Conservation (phyloP, 2,329 filamentous ascomycete genomes). For the Cytospora piceicola region DNA sequence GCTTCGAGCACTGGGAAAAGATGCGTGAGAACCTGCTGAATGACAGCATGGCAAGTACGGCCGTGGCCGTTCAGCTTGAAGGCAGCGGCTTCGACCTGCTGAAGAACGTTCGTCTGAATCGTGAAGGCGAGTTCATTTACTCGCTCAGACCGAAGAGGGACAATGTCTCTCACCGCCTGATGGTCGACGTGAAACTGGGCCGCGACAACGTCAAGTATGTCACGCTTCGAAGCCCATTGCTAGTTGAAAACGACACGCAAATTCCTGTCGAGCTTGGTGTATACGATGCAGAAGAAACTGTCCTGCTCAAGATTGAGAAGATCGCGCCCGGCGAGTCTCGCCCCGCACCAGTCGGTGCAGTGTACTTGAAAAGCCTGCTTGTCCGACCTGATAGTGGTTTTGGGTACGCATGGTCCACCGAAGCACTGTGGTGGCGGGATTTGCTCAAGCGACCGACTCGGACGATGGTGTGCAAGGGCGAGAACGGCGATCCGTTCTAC, state of each 20-base stretch:
- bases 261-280: slow-evolving; percentile 94
- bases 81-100: slow-evolving; percentile 93
- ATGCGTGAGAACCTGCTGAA: slow-evolving; percentile 91
- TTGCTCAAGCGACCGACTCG: slow-evolving; percentile 81
- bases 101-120: slow-evolving; percentile 83
- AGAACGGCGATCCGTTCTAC: slow-evolving; percentile 88
- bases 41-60: slow-evolving; percentile 73
- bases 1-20: slow-evolving; percentile 94
- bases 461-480: slow-evolving; percentile 86
- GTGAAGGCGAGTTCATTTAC: slow-evolving; percentile 93
- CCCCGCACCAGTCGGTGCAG: slow-evolving; percentile 89
- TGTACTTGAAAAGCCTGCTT: slow-evolving; percentile 84
- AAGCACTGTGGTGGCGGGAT: slow-evolving; percentile 91
- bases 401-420: slow-evolving; percentile 92
- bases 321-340: slow-evolving; percentile 88
- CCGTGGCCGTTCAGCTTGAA: slow-evolving; percentile 83
- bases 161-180: slow-evolving; percentile 80
- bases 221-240: slow-evolving; percentile 86
- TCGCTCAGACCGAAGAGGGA: slow-evolving; percentile 86
- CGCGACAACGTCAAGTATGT: slow-evolving; percentile 97
- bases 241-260: slow-evolving; percentile 95
- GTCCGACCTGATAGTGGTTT: slow-evolving; percentile 94
- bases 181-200: slow-evolving; percentile 91
- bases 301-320: slow-evolving; percentile 96
- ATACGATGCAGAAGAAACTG: slow-evolving; percentile 82